These are phyloP conservation scores for Apiospora malaysiana DNA, from an alignment of 2,329 filamentous ascomycete species.

Conservation along the genomic window DNA sequence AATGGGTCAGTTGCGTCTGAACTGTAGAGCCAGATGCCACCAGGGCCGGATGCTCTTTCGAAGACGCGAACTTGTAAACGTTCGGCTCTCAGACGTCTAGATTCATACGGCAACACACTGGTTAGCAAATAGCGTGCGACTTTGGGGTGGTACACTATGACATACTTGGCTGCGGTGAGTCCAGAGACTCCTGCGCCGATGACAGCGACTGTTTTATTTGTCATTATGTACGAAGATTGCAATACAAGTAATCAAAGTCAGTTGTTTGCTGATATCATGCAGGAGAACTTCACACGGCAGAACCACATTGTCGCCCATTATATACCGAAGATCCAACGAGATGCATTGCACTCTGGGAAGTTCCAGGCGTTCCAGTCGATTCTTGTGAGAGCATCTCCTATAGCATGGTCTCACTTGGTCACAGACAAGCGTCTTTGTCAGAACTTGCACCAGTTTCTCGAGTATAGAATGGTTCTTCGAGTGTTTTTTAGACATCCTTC, in stretches of 20 bases:
- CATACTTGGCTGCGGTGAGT: constrained; percentile 18
- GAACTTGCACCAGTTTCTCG: too few relatives aligned
- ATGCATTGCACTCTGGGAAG: not conserved
- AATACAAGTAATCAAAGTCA: not conserved
- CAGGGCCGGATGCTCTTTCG: constrained; percentile 16
- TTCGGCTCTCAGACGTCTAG: constrained; percentile 20
- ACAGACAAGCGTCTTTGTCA: too few relatives aligned
- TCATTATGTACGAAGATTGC: not conserved
- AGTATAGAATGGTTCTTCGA: too few relatives aligned
- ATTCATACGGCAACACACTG: not conserved
- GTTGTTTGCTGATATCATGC: not conserved
- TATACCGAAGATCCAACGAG: not conserved
- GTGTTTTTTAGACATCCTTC: too few relatives aligned
- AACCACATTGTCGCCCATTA: not conserved
- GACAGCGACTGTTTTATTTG: not conserved
- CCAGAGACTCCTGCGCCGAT: constrained; percentile 23
- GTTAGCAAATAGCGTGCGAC: not conserved
- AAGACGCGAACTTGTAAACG: constrained; percentile 19
- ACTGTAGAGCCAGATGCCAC: constrained; percentile 20
- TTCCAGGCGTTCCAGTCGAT: too few relatives aligned
- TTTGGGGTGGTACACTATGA: not conserved
- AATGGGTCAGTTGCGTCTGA: not conserved
- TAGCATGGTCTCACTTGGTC: not conserved
- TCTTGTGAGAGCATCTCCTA: not conserved
- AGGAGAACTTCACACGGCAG: not conserved